Evolutionary conservation across 129 eudicot genomes (phyloP).

Genomic region (Scalesia atractyloides): DNA sequence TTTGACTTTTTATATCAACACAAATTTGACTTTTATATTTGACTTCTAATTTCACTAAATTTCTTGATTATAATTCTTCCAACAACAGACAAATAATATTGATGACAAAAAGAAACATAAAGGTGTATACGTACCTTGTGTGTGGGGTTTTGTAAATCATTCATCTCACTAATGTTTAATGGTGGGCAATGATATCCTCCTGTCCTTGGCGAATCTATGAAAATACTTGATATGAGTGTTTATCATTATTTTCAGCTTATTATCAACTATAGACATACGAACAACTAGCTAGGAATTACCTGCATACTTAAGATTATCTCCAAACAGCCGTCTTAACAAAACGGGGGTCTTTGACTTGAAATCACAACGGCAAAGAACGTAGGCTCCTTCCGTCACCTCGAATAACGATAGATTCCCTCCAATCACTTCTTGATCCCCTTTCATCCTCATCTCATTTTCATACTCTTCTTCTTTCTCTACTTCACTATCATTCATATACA

Average conservation of each 20-base stretch:
- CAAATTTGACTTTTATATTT: too few relatives aligned
- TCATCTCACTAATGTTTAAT: not conserved
- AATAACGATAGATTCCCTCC: constrained; percentile 18
- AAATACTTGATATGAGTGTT: not conserved
- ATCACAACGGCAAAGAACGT: constrained; percentile 12
- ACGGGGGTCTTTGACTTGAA: not conserved
- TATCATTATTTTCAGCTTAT: not conserved
- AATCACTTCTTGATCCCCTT: constrained; percentile 3
- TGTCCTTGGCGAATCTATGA: not conserved
- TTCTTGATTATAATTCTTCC: too few relatives aligned
- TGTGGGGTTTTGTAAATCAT: not conserved
- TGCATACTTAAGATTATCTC: not conserved
- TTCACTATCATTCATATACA: constrained; percentile 22
- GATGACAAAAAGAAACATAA: too few relatives aligned
- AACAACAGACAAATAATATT: too few relatives aligned
- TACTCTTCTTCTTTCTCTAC: not conserved
- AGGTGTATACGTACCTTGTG: not conserved
- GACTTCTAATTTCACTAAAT: too few relatives aligned
- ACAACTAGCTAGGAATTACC: not conserved
- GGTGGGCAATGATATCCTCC: not conserved
- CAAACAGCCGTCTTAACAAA: not conserved
- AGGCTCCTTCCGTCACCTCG: not conserved
- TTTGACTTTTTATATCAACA: too few relatives aligned
- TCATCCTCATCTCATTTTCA: not conserved
- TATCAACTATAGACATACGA: not conserved